Conservation (phyloP, 345 rosid genomes). For the Sonneratia alba region DNA sequence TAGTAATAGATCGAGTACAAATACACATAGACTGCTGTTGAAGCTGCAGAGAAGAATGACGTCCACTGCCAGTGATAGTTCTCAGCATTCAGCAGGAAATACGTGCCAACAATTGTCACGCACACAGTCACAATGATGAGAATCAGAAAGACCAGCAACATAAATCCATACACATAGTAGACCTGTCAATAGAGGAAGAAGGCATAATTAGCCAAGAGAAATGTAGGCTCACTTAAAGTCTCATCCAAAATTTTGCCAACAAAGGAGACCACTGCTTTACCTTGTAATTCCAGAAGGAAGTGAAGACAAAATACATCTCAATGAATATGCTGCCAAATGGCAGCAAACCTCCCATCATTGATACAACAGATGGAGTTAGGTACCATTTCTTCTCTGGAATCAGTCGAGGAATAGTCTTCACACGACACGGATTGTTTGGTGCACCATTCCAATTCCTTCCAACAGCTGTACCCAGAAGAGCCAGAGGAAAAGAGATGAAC, state of each 20-base stretch:
- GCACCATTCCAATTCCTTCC: conserved; percentile 96
- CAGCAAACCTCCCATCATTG: conserved; percentile 84
- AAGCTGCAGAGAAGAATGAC: conserved; percentile 87
- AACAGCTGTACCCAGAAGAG: conserved; percentile 87
- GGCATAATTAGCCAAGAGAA: neutral
- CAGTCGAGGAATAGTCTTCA: conserved; percentile 92
- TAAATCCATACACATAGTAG: conserved; percentile 87
- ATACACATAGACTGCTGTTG: conserved; percentile 86
- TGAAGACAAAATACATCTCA: conserved; percentile 95
- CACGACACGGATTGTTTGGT: conserved; percentile 93
- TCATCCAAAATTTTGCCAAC: neutral
- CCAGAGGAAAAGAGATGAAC: conserved; percentile 87
- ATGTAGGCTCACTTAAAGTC: neutral
- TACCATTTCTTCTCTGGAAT: conserved; percentile 97
- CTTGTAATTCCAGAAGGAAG: conserved; percentile 99
- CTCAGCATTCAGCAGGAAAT: conserved; percentile 89
- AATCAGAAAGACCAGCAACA: conserved; percentile 81
- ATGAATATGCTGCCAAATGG: conserved; percentile 97
- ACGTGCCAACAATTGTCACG: conserved; percentile 87
- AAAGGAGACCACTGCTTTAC: conserved; percentile 20
- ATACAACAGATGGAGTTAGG: conserved; percentile 83
- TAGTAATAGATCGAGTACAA: conserved; percentile 87
- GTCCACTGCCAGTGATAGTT: conserved; percentile 99
- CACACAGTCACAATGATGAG: conserved; percentile 81
- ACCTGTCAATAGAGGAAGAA: conserved; percentile 38